Base-by-base conservation (phyloP, 177 flowering plant species). In the Tripterygium wilfordii region DNA sequence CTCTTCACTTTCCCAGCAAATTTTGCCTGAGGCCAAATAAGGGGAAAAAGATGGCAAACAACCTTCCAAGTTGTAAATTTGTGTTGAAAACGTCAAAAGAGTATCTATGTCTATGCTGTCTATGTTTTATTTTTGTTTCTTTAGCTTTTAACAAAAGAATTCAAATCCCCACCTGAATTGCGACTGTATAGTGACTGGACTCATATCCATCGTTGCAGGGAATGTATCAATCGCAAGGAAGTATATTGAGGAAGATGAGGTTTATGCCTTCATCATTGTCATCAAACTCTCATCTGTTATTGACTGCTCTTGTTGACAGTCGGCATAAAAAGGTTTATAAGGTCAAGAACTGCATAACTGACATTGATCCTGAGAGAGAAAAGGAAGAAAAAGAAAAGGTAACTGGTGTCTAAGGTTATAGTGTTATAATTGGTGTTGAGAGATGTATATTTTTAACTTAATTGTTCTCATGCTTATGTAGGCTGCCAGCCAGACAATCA, bases 371-470 rank as follows among this genome's bases (percentile, higher is more conserved):
- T 15, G 99, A 92, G 70, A 89, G 72, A 65, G 99, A 89, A 58
- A 92, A 89, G 71, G 99, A 92, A 63, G 85, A 85, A 63, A 92
- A 78, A 56, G 97, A 86, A 65, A 92, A 70, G 96, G 99, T 92
- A 75, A 57, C 38, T 25, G n/a, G 33, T 44, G 35, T 2, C 28
- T 38, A 5, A 36, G 27, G 3, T 47, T 36, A 2, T 40, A 5
- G 15, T 51, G 30, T 25, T 38, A 15, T 9, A 9, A 42, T 17
- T 14, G 10, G 48, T 35, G 25, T 21, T 16, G 8, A 20, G n/a
- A n/a, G n/a, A n/a, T n/a, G n/a, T n/a, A n/a, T n/a, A n/a, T n/a
- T n/a, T n/a, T n/a, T n/a, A n/a, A n/a, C n/a, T n/a, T n/a, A n/a
- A 23, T 21, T 66, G 12, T 58, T 42, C 26, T 32, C 52, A 35